Percentiles rank a stretch among this genome's conserved stretches.
Conservation (phyloP, 345 rosid genomes). For the Gossypium thurberi region DNA sequence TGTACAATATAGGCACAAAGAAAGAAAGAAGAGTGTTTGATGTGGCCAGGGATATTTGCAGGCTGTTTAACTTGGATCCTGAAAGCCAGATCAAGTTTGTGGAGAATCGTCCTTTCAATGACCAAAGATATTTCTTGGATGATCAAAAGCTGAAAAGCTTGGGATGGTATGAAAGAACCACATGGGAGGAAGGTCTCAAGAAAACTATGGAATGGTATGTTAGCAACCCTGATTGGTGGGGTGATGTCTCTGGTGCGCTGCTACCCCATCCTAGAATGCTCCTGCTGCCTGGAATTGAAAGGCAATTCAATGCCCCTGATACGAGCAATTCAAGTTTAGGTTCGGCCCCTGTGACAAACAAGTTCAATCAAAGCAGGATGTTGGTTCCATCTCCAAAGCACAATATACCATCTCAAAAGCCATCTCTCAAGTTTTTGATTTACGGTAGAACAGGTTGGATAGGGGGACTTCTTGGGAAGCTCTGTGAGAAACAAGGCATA, state of each 20-base stretch:
- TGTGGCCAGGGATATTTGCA: conserved; percentile 59
- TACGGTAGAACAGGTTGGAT: conserved; percentile 82
- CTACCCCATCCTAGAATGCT: conserved; percentile 60
- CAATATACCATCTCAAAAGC: conserved; percentile 29
- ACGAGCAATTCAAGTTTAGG: conserved; percentile 25
- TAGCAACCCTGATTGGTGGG: conserved; percentile 54
- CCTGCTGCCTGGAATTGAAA: conserved; percentile 57
- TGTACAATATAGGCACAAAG: conserved; percentile 64
- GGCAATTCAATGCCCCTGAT: conserved; percentile 32
- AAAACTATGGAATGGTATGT: conserved; percentile 50
- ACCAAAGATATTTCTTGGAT: conserved; percentile 48
- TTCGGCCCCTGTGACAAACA: conserved; percentile 13
- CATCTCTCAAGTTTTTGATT: conserved; percentile 55
- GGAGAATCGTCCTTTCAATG: conserved; percentile 59
- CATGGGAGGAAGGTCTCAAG: conserved; percentile 48
- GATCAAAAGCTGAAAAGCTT: conserved; percentile 41
- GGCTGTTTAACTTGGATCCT: conserved; percentile 43
- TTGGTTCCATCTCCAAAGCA: conserved; percentile 31
- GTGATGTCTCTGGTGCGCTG: conserved; percentile 49
- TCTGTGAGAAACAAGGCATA: conserved; percentile 68
- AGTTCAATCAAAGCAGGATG: conserved; percentile 23
- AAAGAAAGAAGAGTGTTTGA: conserved; percentile 67
- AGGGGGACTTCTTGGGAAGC: conserved; percentile 62
- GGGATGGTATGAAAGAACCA: conserved; percentile 41
- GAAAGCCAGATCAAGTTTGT: conserved; percentile 53